phyloP scores from a whole-genome alignment of 1,139 yeast species.

The Nakaseomyces bracarensis region DNA sequence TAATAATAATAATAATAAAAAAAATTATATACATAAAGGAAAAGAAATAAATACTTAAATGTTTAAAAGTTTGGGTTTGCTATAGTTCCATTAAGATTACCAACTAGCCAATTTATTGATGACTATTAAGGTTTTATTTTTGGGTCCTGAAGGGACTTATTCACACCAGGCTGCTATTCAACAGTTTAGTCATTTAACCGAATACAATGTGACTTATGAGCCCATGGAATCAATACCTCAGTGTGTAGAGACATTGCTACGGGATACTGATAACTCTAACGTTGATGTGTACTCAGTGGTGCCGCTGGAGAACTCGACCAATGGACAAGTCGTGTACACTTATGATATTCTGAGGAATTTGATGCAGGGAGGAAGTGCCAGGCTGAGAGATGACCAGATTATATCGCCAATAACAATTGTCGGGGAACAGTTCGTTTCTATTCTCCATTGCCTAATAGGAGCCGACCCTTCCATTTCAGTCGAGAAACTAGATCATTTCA shows the following conservation, averaged over 20 bases:
- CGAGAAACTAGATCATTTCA: conserved; percentile 31
- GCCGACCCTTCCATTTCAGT: conserved; percentile 24
- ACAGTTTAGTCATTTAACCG: conserved; percentile 43
- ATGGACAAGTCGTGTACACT: conserved; percentile 85
- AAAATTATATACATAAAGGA: too few relatives aligned
- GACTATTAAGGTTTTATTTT: conserved; percentile 46
- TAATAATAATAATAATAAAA: neutral
- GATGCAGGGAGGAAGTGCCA: conserved; percentile 30
- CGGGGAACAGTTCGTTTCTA: conserved; percentile 74
- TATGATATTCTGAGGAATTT: conserved; percentile 72
- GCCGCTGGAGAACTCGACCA: conserved; percentile 90
- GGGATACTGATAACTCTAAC: conserved; percentile 29
- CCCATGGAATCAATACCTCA: conserved; percentile 44
- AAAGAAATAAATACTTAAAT: too few relatives aligned
- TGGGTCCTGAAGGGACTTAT: conserved; percentile 89
- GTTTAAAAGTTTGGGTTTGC: neutral
- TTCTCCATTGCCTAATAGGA: conserved; percentile 67
- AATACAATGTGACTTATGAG: conserved; percentile 21
- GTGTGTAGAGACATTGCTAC: conserved; percentile 49
- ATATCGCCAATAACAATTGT: conserved; percentile 36
- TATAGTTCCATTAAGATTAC: neutral
- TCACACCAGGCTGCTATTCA: conserved; percentile 89
- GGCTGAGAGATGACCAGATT: conserved; percentile 1
- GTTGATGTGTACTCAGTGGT: conserved; percentile 66
- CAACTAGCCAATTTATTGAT: too few relatives aligned